phyloP scores from a whole-genome alignment of 305 asterid genomes.

The Ajuga reptans region DNA sequence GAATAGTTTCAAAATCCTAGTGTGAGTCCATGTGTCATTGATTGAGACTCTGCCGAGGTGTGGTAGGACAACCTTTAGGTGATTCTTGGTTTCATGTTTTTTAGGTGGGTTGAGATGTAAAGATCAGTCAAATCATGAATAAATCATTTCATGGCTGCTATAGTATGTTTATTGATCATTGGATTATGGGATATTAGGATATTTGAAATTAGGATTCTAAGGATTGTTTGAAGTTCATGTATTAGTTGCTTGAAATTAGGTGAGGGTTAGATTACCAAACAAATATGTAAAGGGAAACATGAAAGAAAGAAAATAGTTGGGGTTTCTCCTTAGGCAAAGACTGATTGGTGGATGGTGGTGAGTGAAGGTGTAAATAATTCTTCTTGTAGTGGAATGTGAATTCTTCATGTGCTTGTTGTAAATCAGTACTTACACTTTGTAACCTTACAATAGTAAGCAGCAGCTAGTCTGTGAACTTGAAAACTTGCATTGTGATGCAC shows the following conservation, averaged over 20 bases:
- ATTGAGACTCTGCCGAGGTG: neutral
- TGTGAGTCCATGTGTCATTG: neutral
- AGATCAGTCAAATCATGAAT: neutral
- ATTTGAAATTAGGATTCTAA: neutral
- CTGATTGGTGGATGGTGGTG: neutral
- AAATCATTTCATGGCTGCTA: neutral
- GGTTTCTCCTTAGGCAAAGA: neutral
- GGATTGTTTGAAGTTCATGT: neutral
- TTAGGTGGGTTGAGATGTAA: neutral
- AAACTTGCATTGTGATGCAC: too few relatives aligned
- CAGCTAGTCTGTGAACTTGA: neutral
- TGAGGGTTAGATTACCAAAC: neutral
- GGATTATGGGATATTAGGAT: neutral
- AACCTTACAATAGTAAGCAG: neutral
- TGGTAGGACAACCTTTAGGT: neutral
- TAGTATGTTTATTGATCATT: neutral
- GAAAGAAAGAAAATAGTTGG: neutral
- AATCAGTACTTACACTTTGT: neutral
- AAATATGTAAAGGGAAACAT: neutral
- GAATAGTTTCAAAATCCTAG: neutral
- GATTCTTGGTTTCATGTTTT: conserved; percentile 11
- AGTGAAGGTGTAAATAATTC: neutral
- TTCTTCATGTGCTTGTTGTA: neutral
- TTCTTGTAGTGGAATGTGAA: neutral
- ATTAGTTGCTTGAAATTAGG: neutral